Conservation (phyloP, 2,329 filamentous ascomycete genomes). For the Diaporthe amygdali region DNA sequence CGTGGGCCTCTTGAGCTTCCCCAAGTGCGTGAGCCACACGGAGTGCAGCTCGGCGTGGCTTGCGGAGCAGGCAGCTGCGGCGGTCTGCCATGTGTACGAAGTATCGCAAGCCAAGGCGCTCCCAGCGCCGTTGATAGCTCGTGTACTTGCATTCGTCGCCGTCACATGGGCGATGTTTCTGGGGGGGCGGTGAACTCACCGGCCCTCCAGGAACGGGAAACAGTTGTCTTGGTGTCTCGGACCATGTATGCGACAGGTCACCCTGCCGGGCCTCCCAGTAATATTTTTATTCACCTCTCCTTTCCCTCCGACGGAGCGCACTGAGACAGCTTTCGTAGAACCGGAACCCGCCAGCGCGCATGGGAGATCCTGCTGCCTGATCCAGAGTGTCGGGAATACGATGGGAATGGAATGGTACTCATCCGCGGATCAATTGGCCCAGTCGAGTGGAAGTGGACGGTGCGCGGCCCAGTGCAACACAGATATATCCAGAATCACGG, state of each 20-base stretch:
- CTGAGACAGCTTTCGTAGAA: constrained; percentile 23
- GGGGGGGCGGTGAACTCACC: background rate
- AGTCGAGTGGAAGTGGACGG: background rate
- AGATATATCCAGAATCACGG: background rate
- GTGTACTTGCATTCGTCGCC: too few species aligned
- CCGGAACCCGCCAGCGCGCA: constrained; percentile 14
- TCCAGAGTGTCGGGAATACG: constrained; percentile 22
- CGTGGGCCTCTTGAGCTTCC: background rate
- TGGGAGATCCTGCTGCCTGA: background rate
- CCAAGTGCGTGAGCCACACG: background rate
- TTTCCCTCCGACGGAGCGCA: background rate
- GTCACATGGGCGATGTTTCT: background rate
- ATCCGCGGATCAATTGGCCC: background rate
- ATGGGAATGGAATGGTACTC: background rate
- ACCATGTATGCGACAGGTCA: constrained; percentile 6
- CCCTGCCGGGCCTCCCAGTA: background rate
- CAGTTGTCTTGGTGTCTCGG: background rate
- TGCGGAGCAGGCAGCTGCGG: background rate
- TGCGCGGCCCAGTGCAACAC: background rate
- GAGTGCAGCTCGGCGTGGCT: background rate
- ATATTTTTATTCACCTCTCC: background rate
- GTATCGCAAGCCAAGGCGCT: background rate
- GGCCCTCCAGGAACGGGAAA: background rate
- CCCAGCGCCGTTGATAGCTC: background rate
- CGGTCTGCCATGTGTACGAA: background rate